Evolutionary conservation across 1,139 yeast species (phyloP).

Genomic region (Yamadazyma triangularis): DNA sequence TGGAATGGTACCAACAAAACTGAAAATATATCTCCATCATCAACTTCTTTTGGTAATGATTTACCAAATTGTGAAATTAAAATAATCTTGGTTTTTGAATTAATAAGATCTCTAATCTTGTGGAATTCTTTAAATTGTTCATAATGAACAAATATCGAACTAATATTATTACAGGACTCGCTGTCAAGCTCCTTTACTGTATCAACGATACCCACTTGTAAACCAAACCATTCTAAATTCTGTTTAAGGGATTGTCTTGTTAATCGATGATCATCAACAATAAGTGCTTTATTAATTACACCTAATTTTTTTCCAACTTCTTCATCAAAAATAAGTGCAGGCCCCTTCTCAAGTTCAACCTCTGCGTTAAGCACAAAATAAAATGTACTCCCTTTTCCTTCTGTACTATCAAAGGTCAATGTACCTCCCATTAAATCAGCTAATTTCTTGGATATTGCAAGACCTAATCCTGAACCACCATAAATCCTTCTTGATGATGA

Average conservation of each 20-base stretch:
- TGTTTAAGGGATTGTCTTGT: slow-evolving; percentile 29
- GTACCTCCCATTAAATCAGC: slow-evolving; percentile 59
- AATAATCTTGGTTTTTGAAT: slow-evolving; percentile 12
- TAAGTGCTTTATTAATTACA: slow-evolving; percentile 20
- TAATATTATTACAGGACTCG: slow-evolving; percentile 2
- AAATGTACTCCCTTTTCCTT: slow-evolving; percentile 51
- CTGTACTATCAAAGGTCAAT: slow-evolving; percentile 46
- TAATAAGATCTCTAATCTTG: slow-evolving; percentile 3
- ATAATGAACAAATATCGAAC: slow-evolving; percentile 17
- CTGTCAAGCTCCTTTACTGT: slow-evolving; percentile 1
- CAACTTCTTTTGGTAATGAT: slow-evolving; percentile 20
- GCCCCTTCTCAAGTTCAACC: slow-evolving; percentile 17
- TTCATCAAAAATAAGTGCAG: slow-evolving; percentile 15
- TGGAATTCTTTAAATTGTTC: slow-evolving; percentile 13
- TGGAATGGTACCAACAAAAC: slow-evolving; percentile 34
- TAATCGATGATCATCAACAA: slow-evolving; percentile 30
- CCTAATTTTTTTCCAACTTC: slow-evolving; percentile 7
- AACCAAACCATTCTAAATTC: slow-evolving; percentile 27
- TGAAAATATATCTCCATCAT: slow-evolving; percentile 16
- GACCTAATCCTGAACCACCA: slow-evolving; percentile 61
- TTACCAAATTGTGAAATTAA: slow-evolving; percentile 28
- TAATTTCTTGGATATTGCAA: slow-evolving; percentile 55
- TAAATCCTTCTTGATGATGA: slow-evolving; percentile 52
- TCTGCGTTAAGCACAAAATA: slow-evolving; percentile 32
- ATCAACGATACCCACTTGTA: slow-evolving; percentile 18